phyloP scores from a whole-genome alignment of 2,329 filamentous ascomycete genomes.

The Fusarium sp. region DNA sequence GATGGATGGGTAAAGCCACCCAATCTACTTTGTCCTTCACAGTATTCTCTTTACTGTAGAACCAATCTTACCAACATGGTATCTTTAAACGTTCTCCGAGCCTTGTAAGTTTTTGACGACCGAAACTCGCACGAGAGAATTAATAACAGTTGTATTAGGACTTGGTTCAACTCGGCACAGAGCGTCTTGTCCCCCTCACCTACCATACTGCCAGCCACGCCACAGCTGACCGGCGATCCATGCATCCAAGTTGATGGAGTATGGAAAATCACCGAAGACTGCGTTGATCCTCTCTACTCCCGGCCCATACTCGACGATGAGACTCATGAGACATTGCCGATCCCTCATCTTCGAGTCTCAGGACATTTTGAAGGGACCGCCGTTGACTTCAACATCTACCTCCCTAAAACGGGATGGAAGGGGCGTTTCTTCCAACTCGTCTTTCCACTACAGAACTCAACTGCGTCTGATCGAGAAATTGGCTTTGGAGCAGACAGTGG shows the following conservation, averaged over 20 bases:
- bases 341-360: not conserved
- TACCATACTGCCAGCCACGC: accelerated
- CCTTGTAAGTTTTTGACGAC: not conserved
- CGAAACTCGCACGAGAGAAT: accelerated
- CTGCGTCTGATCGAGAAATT: not conserved
- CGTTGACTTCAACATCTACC: not conserved
- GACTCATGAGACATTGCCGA: accelerated
- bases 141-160: accelerated
- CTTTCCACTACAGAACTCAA: not conserved
- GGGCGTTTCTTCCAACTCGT: not conserved
- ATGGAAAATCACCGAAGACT: not conserved
- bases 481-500: accelerated
- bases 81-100: not conserved
- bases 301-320: accelerated
- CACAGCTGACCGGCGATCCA: not conserved
- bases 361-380: accelerated
- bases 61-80: not conserved
- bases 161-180: not conserved
- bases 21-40: accelerated
- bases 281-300: not conserved
- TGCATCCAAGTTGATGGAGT: not conserved
- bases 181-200: accelerated
- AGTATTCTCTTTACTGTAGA: accelerated
- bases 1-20: not conserved
- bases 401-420: accelerated